These are phyloP conservation scores for Ascosphaera acerosa DNA, from an alignment of 2,329 filamentous ascomycete species.

Conservation along the genomic window DNA sequence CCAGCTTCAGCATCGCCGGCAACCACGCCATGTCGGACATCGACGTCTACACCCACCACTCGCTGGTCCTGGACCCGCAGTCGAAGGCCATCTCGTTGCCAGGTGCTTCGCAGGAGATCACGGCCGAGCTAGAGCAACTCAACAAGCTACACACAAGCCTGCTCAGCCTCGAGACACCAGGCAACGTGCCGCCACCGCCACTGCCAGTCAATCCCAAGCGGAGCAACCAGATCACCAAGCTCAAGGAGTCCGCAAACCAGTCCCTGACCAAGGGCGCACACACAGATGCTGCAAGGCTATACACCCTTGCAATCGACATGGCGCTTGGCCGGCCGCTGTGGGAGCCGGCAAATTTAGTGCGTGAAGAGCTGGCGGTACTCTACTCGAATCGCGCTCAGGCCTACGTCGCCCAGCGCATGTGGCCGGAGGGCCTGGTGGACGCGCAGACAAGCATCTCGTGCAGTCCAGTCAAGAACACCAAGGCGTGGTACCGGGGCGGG, in stretches of 20 bases:
- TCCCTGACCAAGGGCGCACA: constrained; percentile 57
- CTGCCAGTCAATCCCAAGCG: constrained; percentile 86
- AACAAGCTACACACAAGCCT: constrained; percentile 63
- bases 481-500: constrained; percentile 81
- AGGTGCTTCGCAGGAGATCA: constrained; percentile 34
- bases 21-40: too few species aligned
- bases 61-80: constrained; percentile 54
- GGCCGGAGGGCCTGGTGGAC: constrained; percentile 71
- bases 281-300: constrained; percentile 52
- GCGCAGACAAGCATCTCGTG: constrained; percentile 73
- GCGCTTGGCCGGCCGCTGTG: constrained; percentile 55
- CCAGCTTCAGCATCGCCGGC: too few species aligned
- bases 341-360: constrained; percentile 62
- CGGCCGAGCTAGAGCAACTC: constrained; percentile 34
- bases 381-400: constrained; percentile 79
- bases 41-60: constrained; percentile 45
- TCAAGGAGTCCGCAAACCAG: constrained; percentile 66
- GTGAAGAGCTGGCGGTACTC: constrained; percentile 59
- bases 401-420: constrained; percentile 55
- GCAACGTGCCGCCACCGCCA: constrained; percentile 59
- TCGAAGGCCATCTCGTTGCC: constrained; percentile 45
- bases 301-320: constrained; percentile 77
- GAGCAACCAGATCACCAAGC: constrained; percentile 62
- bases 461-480: constrained; percentile 65
- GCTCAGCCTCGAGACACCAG: constrained; percentile 35